A percentile compares a stretch with the other conserved stretches of the same genome.
Evolutionary conservation across 1,139 yeast species (phyloP).

Genomic region (Suhomyces guaymorum): DNA sequence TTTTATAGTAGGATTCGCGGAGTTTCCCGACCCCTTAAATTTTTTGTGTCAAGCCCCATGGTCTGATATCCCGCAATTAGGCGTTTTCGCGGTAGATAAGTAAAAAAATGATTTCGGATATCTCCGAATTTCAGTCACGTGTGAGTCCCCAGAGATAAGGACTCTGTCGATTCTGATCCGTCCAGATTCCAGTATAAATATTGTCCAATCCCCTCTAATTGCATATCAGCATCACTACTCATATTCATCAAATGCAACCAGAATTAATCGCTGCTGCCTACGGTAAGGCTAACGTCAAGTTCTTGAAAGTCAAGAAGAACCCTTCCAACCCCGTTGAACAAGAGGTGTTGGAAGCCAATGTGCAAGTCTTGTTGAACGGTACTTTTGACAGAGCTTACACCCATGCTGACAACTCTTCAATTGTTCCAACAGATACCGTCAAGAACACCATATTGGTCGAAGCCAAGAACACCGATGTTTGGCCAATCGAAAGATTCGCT

Average conservation of each 20-base stretch:
- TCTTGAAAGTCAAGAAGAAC: conserved; percentile 81
- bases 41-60: neutral
- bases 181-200: conserved; percentile 4
- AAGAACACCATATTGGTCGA: conserved; percentile 83
- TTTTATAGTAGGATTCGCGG: too few species aligned
- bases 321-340: conserved; percentile 68
- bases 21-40: too few species aligned
- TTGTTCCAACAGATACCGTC: conserved; percentile 93
- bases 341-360: conserved; percentile 83
- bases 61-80: neutral
- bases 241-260: conserved; percentile 12
- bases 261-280: conserved; percentile 56
- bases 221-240: too few species aligned
- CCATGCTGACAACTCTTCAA: conserved; percentile 79
- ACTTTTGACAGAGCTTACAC: conserved; percentile 79
- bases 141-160: conserved; percentile 7
- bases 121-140: conserved; percentile 9
- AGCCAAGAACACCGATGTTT: conserved; percentile 77
- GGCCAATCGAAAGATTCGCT: conserved; percentile 91
- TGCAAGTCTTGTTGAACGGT: conserved; percentile 72
- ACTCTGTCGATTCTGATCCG: neutral
- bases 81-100: neutral
- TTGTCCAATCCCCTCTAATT: neutral
- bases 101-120: conserved; percentile 4
- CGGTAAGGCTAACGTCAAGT: conserved; percentile 91